These are phyloP conservation scores for Heliamphora exappendiculata DNA, from an alignment of 148 eudicot genomes.

Conservation along the genomic window DNA sequence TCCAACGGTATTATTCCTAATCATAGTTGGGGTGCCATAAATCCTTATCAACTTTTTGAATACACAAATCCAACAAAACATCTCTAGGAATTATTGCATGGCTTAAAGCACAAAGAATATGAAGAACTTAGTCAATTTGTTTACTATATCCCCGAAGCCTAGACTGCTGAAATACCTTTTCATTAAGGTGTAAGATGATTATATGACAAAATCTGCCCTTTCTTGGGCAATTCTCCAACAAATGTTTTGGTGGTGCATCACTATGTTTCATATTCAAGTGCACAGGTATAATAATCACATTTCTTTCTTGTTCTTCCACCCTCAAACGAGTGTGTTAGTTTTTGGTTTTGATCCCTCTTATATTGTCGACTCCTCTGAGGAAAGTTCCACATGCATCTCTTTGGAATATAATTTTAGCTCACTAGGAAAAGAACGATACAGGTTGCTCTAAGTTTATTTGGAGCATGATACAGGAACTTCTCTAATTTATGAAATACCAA, in stretches of 20 bases:
- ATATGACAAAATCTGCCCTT: neutral
- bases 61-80: neutral
- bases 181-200: too few species aligned
- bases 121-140: neutral
- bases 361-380: neutral
- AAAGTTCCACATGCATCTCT: neutral
- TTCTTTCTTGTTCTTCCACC: neutral
- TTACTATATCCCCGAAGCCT: neutral
- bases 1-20: conserved; percentile 53
- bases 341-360: neutral
- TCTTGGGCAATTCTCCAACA: neutral
- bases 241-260: neutral
- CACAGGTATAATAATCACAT: neutral
- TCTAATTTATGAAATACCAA: too few species aligned
- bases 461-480: too few species aligned
- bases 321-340: neutral
- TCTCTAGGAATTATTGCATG: neutral
- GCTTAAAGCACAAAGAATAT: neutral
- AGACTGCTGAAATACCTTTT: neutral
- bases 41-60: neutral
- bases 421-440: neutral
- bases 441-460: neutral
- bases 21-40: neutral
- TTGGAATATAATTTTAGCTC: neutral
- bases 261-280: neutral